Evolutionary conservation across 2,329 filamentous ascomycete genomes (phyloP).

Genomic region (Ophiocordyceps camponoti-rufipedis): DNA sequence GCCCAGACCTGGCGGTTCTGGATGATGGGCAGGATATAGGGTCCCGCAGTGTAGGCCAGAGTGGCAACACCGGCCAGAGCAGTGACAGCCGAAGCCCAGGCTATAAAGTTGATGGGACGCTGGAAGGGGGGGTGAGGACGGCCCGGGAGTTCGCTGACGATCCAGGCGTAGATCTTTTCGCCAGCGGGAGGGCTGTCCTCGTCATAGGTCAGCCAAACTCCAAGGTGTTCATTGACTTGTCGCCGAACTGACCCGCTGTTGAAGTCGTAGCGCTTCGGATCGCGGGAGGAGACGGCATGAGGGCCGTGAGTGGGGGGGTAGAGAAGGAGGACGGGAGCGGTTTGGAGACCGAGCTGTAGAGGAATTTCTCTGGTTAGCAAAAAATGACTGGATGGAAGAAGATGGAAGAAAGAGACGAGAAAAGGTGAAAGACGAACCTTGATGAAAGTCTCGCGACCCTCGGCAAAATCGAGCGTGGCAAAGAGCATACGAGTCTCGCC

Average conservation of each 20-base stretch:
- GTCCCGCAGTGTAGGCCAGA: constrained; percentile 50
- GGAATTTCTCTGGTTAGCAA: neutral
- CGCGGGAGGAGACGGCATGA: constrained; percentile 48
- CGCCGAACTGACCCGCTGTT: constrained; percentile 44
- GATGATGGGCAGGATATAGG: constrained; percentile 63
- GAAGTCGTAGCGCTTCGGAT: constrained; percentile 74
- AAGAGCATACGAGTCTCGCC: constrained; percentile 59
- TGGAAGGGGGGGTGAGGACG: constrained; percentile 60
- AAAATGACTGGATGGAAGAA: neutral
- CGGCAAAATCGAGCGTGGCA: constrained; percentile 69
- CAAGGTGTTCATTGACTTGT: neutral
- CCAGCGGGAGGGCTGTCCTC: constrained; percentile 56
- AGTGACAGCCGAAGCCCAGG: constrained; percentile 49
- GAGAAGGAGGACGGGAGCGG: constrained; percentile 73
- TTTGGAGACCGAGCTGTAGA: constrained; percentile 71
- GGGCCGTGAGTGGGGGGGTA: constrained; percentile 76
- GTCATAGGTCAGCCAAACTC: no score
- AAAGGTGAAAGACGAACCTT: constrained; percentile 38
- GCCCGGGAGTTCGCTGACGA: constrained; percentile 60
- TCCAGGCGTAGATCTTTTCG: constrained; percentile 63
- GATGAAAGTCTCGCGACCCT: constrained; percentile 73
- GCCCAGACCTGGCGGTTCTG: constrained; percentile 93
- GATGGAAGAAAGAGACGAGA: neutral
- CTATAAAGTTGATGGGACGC: constrained; percentile 76
- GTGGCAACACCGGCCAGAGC: constrained; percentile 53